Percentiles rank a stretch among this genome's conserved stretches.
Evolutionary conservation across 306 rosid species (phyloP).

Genomic region (Lagenaria siceraria): DNA sequence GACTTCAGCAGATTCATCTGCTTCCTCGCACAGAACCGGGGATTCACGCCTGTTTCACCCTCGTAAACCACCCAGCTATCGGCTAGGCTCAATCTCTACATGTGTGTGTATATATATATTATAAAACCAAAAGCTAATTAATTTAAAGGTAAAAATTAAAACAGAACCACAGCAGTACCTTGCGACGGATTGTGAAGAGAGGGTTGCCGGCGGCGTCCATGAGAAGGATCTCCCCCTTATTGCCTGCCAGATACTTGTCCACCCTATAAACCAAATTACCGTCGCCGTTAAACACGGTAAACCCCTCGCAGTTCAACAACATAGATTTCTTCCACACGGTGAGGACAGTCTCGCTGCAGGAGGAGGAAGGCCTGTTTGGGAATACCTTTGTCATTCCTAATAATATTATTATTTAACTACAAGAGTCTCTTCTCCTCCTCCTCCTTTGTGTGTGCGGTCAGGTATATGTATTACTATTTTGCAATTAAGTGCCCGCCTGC

Average conservation of each 20-base stretch:
- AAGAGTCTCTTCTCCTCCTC: too few relatives aligned
- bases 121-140: neutral
- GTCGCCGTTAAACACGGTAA: slow-evolving; percentile 46
- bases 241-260: slow-evolving; percentile 43
- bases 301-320: slow-evolving; percentile 54
- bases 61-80: slow-evolving; percentile 59
- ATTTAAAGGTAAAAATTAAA: too few relatives aligned
- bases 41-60: slow-evolving; percentile 36
- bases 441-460: neutral
- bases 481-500: neutral
- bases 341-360: slow-evolving; percentile 7
- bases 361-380: slow-evolving; percentile 26
- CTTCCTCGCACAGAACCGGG: slow-evolving; percentile 34
- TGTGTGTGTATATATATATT: neutral
- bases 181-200: slow-evolving; percentile 68
- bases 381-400: slow-evolving; percentile 50
- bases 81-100: slow-evolving; percentile 44
- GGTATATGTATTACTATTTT: neutral
- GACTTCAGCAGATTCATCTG: slow-evolving; percentile 24
- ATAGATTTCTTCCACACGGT: slow-evolving; percentile 84
- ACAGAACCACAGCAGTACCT: slow-evolving; percentile 1
- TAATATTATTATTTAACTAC: neutral
- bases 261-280: slow-evolving; percentile 58
- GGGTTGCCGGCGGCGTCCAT: slow-evolving; percentile 69
- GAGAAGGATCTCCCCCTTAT: slow-evolving; percentile 46